A percentile compares a stretch with the other conserved stretches of the same genome.
Conservation (phyloP, 768 basidiomycete genomes). For the Suillus plorans region DNA sequence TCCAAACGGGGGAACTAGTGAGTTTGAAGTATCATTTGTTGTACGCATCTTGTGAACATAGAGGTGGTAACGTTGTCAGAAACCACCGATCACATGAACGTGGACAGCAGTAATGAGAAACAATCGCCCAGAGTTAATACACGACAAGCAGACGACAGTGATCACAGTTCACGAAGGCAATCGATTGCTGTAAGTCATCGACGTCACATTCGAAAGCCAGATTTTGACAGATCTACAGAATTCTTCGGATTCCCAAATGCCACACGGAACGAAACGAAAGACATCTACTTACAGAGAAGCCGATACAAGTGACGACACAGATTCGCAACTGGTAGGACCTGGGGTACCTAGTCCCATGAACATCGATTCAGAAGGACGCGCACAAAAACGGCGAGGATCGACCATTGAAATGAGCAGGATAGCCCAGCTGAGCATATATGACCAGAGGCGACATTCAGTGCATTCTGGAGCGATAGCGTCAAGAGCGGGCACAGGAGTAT, state of each 20-base stretch:
- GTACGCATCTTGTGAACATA: slow-evolving; percentile 13
- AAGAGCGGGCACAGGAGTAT: slow-evolving; percentile 20
- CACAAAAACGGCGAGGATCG: slow-evolving; percentile 82
- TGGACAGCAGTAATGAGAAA: slow-evolving; percentile 33
- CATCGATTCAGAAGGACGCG: slow-evolving; percentile 61
- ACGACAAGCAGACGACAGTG: slow-evolving; percentile 51
- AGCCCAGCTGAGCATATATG: slow-evolving; percentile 65
- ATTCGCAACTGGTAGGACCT: slow-evolving; percentile 65
- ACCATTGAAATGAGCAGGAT: slow-evolving; percentile 77
- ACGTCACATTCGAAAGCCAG: not conserved
- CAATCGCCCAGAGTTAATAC: slow-evolving; percentile 25
- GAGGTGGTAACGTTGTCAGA: slow-evolving; percentile 22
- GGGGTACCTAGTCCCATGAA: slow-evolving; percentile 62
- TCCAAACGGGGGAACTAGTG: slow-evolving; percentile 23
- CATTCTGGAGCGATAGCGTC: slow-evolving; percentile 54
- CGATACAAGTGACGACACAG: slow-evolving; percentile 60
- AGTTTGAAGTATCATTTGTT: slow-evolving; percentile 17
- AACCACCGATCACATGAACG: slow-evolving; percentile 38
- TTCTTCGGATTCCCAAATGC: slow-evolving; percentile 40
- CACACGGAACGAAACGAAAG: slow-evolving; percentile 79
- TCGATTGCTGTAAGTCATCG: slow-evolving; percentile 60
- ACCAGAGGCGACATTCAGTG: slow-evolving; percentile 76
- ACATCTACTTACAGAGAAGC: slow-evolving; percentile 67
- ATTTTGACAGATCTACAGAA: slow-evolving; percentile 20
- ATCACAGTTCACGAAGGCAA: slow-evolving; percentile 71